These are phyloP conservation scores for Beta macrorhiza DNA, from an alignment of 179 eudicot genomes.

Conservation along the genomic window DNA sequence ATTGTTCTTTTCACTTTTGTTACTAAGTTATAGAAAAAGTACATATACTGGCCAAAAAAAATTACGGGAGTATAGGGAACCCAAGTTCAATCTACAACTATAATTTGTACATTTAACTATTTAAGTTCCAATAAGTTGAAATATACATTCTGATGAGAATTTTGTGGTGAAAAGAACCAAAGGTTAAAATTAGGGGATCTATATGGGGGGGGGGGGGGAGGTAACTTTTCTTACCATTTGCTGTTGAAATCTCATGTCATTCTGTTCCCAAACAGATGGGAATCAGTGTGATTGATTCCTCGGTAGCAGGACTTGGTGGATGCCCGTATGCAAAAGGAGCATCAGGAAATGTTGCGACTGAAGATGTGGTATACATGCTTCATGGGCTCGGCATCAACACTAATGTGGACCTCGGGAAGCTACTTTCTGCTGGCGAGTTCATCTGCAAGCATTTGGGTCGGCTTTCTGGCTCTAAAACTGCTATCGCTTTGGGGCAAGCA, in stretches of 20 bases:
- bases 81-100: too few relatives aligned
- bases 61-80: too few relatives aligned
- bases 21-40: too few relatives aligned
- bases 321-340: conserved; percentile 87
- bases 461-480: conserved; percentile 60
- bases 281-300: conserved; percentile 56
- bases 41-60: too few relatives aligned
- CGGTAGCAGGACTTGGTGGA: conserved; percentile 71
- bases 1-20: too few relatives aligned
- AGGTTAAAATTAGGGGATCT: too few relatives aligned
- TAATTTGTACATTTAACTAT: too few relatives aligned
- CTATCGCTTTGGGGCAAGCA: conserved; percentile 51
- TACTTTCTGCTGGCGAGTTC: conserved; percentile 64
- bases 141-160: too few relatives aligned
- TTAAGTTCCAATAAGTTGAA: too few relatives aligned
- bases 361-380: conserved; percentile 81
- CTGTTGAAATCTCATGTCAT: neutral
- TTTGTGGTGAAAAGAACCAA: too few relatives aligned
- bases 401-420: conserved; percentile 51
- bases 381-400: conserved; percentile 65
- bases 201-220: too few relatives aligned
- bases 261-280: conserved; percentile 52
- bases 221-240: neutral
- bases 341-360: conserved; percentile 74
- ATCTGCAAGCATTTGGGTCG: conserved; percentile 64